A percentile compares a stretch with the other conserved stretches of the same genome.
phyloP scores from a whole-genome alignment of 2,329 filamentous ascomycete species.

The Zymoseptoria pseudotritici region DNA sequence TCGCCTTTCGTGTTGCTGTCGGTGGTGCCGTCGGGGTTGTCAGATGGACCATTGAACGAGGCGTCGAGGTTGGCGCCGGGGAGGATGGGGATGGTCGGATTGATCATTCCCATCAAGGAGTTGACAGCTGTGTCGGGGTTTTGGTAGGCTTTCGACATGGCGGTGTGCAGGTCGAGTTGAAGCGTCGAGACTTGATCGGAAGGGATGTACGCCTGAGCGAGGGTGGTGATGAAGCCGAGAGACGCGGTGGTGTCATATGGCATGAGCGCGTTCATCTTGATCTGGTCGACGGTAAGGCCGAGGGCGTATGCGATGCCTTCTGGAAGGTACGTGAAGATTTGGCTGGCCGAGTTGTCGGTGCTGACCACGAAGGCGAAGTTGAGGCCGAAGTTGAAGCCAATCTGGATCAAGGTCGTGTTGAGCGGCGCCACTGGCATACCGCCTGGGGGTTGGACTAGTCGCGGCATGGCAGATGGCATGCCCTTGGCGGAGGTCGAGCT shows the following conservation, averaged over 20 bases:
- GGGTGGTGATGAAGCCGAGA: slow-evolving; percentile 73
- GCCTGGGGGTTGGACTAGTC: slow-evolving; percentile 64
- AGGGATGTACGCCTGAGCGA: slow-evolving; percentile 50
- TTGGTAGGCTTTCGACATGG: slow-evolving; percentile 67
- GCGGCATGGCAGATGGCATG: slow-evolving; percentile 62
- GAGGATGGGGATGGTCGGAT: slow-evolving; percentile 68
- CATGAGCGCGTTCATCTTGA: slow-evolving; percentile 63
- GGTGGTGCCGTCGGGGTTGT: slow-evolving; percentile 29
- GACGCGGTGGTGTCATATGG: slow-evolving; percentile 65
- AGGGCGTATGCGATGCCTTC: slow-evolving; percentile 62
- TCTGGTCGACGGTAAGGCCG: slow-evolving; percentile 39
- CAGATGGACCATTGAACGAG: slow-evolving; percentile 33
- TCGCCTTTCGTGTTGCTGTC: slow-evolving; percentile 31
- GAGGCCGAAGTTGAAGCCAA: slow-evolving; percentile 73
- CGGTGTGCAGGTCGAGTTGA: slow-evolving; percentile 60
- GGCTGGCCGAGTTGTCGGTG: slow-evolving; percentile 64
- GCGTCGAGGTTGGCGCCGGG: slow-evolving; percentile 40
- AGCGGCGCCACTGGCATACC: slow-evolving; percentile 49
- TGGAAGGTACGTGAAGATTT: slow-evolving; percentile 78
- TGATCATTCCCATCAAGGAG: slow-evolving; percentile 72
- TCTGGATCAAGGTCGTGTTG: slow-evolving; percentile 66
- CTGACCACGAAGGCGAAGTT: slow-evolving; percentile 78
- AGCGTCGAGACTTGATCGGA: slow-evolving; percentile 48
- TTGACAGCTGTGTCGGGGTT: slow-evolving; percentile 58
- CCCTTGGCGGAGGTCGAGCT: slow-evolving; percentile 39